Evolutionary conservation across 2,329 filamentous ascomycete species (phyloP).

Genomic region (Sordariomycetes sp.): DNA sequence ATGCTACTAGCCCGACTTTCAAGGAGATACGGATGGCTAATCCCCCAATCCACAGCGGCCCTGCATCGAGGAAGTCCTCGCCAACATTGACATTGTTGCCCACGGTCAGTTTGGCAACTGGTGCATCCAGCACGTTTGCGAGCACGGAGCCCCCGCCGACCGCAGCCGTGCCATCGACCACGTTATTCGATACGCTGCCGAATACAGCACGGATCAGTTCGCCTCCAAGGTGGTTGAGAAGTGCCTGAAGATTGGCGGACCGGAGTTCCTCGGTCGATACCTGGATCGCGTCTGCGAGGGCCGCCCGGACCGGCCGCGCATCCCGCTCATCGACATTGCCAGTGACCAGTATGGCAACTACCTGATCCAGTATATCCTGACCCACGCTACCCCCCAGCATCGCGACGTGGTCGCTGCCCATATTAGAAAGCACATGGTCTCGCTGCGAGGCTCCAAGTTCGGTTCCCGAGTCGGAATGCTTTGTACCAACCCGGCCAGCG

Average conservation of each 20-base stretch:
- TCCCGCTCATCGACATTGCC: conserved; percentile 94
- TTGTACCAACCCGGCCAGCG: conserved; percentile 86
- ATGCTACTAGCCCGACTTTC: conserved; percentile 10
- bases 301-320: conserved; percentile 80
- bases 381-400: conserved; percentile 76
- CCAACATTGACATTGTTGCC: conserved; percentile 90
- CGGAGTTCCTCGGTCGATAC: conserved; percentile 85
- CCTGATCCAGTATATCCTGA: conserved; percentile 92
- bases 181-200: conserved; percentile 82
- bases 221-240: conserved; percentile 99
- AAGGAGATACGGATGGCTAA: conserved; percentile 9
- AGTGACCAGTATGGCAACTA: conserved; percentile 99
- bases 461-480: conserved; percentile 98
- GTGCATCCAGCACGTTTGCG: conserved; percentile 99
- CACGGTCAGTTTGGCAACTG: conserved; percentile 98
- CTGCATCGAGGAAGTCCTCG: conserved; percentile 91
- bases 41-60: conserved; percentile 54
- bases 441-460: conserved; percentile 94
- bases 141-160: conserved; percentile 85
- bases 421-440: conserved; percentile 99
- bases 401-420: conserved; percentile 88
- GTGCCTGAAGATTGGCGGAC: conserved; percentile 90
- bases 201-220: conserved; percentile 98
- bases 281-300: conserved; percentile 90
- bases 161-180: conserved; percentile 91